Percentiles rank a stretch among this genome's conserved stretches.
These are phyloP conservation scores for Tuber magnatum DNA, from an alignment of 495 filamentous ascomycete species.

Conservation along the genomic window DNA sequence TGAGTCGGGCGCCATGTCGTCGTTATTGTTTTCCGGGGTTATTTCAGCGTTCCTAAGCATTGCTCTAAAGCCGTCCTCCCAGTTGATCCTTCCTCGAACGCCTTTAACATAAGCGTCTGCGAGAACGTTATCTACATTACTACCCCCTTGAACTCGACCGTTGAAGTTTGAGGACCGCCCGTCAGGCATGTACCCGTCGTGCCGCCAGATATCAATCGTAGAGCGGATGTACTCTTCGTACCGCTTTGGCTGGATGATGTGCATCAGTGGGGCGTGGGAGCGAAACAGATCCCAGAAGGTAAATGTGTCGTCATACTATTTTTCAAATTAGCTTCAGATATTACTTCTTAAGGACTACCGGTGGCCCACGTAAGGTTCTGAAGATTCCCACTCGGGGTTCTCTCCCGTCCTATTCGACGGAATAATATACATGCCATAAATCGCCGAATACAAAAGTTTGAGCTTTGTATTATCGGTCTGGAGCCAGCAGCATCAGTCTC, in stretches of 20 bases:
- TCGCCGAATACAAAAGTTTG: conserved; percentile 55
- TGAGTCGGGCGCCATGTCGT: conserved; percentile 54
- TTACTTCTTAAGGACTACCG: neutral
- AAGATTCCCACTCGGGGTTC: conserved; percentile 59
- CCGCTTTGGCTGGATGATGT: conserved; percentile 53
- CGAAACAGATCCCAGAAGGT: conserved; percentile 58
- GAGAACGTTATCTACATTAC: conserved; percentile 65
- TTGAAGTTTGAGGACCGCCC: conserved; percentile 65
- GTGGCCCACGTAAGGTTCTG: conserved; percentile 52
- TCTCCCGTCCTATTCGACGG: conserved; percentile 67
- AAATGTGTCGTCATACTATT: conserved; percentile 51
- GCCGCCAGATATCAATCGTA: conserved; percentile 62
- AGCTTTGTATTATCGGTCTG: conserved; percentile 51
- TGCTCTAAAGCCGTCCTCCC: conserved; percentile 61
- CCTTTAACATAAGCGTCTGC: conserved; percentile 71
- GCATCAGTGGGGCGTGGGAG: conserved; percentile 56
- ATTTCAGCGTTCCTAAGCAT: conserved; percentile 67
- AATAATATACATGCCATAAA: conserved; percentile 64
- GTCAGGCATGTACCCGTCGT: conserved; percentile 61
- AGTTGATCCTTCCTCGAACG: conserved; percentile 56
- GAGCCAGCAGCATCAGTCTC: conserved; percentile 4
- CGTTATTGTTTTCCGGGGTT: conserved; percentile 53
- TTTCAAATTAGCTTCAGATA: conserved; percentile 6
- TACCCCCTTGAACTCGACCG: conserved; percentile 64
- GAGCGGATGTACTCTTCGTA: conserved; percentile 63